phyloP scores from a whole-genome alignment of 2,329 filamentous ascomycete species.

The Exophiala lecanii-corni region DNA sequence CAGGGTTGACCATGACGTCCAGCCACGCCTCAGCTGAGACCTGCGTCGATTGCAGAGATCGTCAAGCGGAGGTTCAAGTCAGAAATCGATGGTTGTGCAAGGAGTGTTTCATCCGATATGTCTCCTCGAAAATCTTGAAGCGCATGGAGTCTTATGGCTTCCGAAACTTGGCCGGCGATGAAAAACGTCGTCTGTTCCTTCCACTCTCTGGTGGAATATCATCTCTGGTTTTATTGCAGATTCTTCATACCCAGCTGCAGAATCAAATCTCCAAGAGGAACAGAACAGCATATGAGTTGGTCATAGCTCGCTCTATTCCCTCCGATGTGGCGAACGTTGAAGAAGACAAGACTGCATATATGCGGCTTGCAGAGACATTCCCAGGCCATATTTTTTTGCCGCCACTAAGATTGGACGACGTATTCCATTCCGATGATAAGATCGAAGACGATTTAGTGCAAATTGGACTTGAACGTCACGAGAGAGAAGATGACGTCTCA shows the following conservation, averaged over 20 bases:
- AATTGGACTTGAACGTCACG: slow-evolving; percentile 14
- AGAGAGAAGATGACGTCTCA: slow-evolving; percentile 34
- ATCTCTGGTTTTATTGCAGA: slow-evolving; percentile 70
- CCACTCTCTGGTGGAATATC: slow-evolving; percentile 80
- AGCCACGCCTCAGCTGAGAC: slow-evolving; percentile 21
- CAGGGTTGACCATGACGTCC: not conserved
- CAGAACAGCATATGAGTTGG: slow-evolving; percentile 62
- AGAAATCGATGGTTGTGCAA: slow-evolving; percentile 58
- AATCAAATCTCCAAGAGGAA: slow-evolving; percentile 58
- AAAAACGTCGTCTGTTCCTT: slow-evolving; percentile 59
- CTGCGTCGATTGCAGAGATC: slow-evolving; percentile 55
- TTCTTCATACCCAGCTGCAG: slow-evolving; percentile 66
- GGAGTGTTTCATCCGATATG: slow-evolving; percentile 72
- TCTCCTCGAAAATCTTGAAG: slow-evolving; percentile 74
- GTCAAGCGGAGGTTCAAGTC: slow-evolving; percentile 49
- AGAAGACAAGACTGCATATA: slow-evolving; percentile 34
- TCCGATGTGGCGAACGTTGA: too few relatives aligned
- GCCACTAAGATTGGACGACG: slow-evolving; percentile 58
- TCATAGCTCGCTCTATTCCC: slow-evolving; percentile 37
- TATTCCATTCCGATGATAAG: slow-evolving; percentile 43
- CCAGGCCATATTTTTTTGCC: slow-evolving; percentile 59
- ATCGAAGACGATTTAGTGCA: slow-evolving; percentile 17
- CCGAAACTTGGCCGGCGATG: slow-evolving; percentile 32
- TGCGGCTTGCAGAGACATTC: slow-evolving; percentile 54
- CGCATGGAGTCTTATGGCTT: slow-evolving; percentile 65